These are phyloP conservation scores for Fusarium staphyleae DNA, from an alignment of 2,329 filamentous ascomycete genomes.

Conservation along the genomic window DNA sequence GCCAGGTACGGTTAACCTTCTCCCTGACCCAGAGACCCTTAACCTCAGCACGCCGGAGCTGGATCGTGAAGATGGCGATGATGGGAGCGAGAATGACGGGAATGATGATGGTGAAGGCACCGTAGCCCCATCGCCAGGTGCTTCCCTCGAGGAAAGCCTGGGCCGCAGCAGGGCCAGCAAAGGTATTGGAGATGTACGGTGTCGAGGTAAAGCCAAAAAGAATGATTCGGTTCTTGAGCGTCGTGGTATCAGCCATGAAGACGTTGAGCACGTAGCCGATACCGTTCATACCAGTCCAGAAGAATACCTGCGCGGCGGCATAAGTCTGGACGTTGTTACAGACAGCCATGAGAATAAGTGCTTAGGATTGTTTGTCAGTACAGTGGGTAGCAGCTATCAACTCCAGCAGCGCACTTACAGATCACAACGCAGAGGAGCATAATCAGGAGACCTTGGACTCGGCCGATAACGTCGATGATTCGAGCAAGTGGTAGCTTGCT, in stretches of 20 bases:
- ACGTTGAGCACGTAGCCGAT: constrained; percentile 14
- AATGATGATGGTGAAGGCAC: constrained; percentile 12
- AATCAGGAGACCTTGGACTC: constrained; percentile 63
- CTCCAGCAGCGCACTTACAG: neutral
- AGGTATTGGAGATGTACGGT: constrained; percentile 8
- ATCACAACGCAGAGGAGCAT: constrained; percentile 15
- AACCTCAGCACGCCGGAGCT: constrained; percentile 7
- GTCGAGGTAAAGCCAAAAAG: constrained; percentile 5
- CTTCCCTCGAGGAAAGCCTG: constrained; percentile 2
- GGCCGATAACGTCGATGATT: constrained; percentile 67
- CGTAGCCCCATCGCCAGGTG: constrained; percentile 10
- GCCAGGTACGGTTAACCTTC: constrained; percentile 1
- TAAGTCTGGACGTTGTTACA: constrained; percentile 38
- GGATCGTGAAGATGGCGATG: constrained; percentile 12
- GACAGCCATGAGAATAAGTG: constrained; percentile 64
- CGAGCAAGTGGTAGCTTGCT: constrained; percentile 67
- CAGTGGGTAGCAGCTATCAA: neutral
- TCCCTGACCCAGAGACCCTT: constrained; percentile 12
- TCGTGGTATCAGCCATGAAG: constrained; percentile 13
- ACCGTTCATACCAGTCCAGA: constrained; percentile 19
- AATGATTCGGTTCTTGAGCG: constrained; percentile 12
- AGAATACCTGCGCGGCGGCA: constrained; percentile 57
- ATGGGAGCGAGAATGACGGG: constrained; percentile 5
- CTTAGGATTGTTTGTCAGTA: constrained; percentile 11
- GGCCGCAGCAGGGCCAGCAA: constrained; percentile 1